These are phyloP conservation scores for Zygotorulaspora chibaensis DNA, from an alignment of 805 yeast species.

Conservation along the genomic window DNA sequence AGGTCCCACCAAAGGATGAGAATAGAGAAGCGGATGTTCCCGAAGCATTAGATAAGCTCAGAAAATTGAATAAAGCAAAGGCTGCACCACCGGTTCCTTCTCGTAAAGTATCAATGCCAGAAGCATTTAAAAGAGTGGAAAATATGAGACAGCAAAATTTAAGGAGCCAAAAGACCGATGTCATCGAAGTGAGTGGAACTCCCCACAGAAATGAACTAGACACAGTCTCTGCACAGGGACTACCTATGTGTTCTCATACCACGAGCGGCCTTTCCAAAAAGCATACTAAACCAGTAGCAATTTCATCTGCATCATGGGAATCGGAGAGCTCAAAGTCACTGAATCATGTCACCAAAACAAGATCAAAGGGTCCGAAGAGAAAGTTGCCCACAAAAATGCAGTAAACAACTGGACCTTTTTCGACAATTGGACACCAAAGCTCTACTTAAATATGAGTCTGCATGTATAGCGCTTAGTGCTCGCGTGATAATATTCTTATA, in stretches of 20 bases:
- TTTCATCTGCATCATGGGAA: neutral
- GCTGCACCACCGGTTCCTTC: conserved; percentile 25
- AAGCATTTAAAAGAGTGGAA: conserved; percentile 25
- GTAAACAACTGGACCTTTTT: neutral
- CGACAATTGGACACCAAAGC: too few species aligned
- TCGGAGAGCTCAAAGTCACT: conserved; percentile 8
- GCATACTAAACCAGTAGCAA: neutral
- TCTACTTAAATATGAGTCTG: too few species aligned
- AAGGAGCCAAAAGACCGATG: neutral
- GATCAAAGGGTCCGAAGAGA: conserved; percentile 39
- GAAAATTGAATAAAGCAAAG: conserved; percentile 11
- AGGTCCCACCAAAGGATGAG: neutral
- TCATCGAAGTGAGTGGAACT: neutral
- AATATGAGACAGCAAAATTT: conserved; percentile 9
- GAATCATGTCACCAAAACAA: conserved; percentile 31
- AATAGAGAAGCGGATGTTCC: conserved; percentile 6
- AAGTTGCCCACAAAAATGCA: conserved; percentile 31
- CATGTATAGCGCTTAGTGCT: too few species aligned
- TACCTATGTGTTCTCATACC: neutral
- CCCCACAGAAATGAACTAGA: conserved; percentile 12
- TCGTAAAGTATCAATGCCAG: conserved; percentile 31
- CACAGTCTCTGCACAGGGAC: conserved; percentile 10
- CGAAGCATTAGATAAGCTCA: conserved; percentile 18
- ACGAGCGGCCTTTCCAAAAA: neutral
- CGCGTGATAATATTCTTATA: too few species aligned